Conservation (phyloP, 331 rosid genomes). For the Arachis monticola region DNA sequence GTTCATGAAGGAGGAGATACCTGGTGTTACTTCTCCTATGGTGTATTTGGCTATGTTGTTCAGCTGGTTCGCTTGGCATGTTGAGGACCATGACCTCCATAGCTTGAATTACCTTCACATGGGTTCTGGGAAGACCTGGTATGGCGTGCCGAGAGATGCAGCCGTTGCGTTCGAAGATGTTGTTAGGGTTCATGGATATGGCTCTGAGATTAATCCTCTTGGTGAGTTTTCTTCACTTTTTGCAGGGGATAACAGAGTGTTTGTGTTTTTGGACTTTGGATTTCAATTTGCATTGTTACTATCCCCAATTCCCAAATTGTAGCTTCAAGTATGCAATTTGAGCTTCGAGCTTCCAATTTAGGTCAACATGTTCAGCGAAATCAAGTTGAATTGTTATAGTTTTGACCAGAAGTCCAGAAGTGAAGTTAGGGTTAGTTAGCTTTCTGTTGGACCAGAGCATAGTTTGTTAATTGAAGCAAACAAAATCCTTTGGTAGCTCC, state of each 20-base stretch:
- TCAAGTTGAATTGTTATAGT: background rate
- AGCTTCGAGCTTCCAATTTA: too few relatives aligned
- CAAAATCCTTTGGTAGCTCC: background rate
- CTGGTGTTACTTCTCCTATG: constrained; percentile 96
- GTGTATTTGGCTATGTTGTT: constrained; percentile 91
- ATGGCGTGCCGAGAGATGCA: constrained; percentile 88
- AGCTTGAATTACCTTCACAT: constrained; percentile 87
- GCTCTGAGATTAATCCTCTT: constrained; percentile 90
- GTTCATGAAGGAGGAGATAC: constrained; percentile 99
- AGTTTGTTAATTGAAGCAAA: background rate
- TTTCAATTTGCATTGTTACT: background rate
- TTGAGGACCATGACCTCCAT: constrained; percentile 95
- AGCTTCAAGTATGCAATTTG: background rate
- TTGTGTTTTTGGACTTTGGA: background rate
- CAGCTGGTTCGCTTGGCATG: constrained; percentile 99
- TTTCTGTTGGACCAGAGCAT: background rate
- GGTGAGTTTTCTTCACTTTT: constrained; percentile 55
- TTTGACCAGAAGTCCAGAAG: background rate
- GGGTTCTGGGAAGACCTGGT: constrained; percentile 97
- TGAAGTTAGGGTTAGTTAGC: background rate
- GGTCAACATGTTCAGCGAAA: background rate
- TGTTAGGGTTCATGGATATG: constrained; percentile 87
- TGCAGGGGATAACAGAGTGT: constrained; percentile 4
- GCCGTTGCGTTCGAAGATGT: constrained; percentile 94
- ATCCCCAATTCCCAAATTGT: background rate